Base-by-base conservation (phyloP, 768 basidiomycete species). In the Sutorius australiensis region DNA sequence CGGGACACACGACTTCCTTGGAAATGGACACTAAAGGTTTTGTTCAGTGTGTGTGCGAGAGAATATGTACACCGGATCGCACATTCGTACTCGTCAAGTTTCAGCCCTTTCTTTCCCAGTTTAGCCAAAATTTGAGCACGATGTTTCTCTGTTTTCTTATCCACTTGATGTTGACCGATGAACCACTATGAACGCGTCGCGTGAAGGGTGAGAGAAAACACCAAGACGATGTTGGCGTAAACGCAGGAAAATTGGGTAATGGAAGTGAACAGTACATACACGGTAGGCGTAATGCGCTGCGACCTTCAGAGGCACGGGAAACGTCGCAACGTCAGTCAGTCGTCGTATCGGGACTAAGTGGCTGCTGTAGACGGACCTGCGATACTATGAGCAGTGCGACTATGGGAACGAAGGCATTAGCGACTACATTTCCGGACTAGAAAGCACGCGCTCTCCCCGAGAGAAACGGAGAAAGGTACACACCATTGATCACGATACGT, bases 31-130 rank as follows among this genome's bases (percentile, higher is more conserved):
- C 89, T 90, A 52, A 21, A 9, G 10, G 58, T 58, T 21, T 28
- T 47, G 30, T 49, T 47, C 27, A 43, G 37, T 1, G 3, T 21
- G 13, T 9, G 16, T 13, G 17, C 9, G 27, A 14, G 9, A 33
- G 16, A 31, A 12, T 24, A 12, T 6, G 12, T 3, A 42, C 10
- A n/a, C 28, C 28, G n/a, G 17, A 24, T 13, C 13, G 57, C 68
- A 92, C 91, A 73, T 75, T 99, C 95, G 65, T 98, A 91, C 70
- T 98, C 95, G 61, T 90, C 84, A 49, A 99, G 76, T 59, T 89
- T 81, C 5, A 97, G 74, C 45, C 82, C 78, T 37, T 72, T 79
- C 67, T 90, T 86, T 4, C 88, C 88, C 16, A 90, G 68, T 48
- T 80, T 82, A 60, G 86, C 82, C 54, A 91, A 61, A 11, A 85